A percentile compares a stretch with the other conserved stretches of the same genome.
These are phyloP conservation scores for Cynara cardunculus DNA, from an alignment of 129 eudicot genomes.

Conservation along the genomic window DNA sequence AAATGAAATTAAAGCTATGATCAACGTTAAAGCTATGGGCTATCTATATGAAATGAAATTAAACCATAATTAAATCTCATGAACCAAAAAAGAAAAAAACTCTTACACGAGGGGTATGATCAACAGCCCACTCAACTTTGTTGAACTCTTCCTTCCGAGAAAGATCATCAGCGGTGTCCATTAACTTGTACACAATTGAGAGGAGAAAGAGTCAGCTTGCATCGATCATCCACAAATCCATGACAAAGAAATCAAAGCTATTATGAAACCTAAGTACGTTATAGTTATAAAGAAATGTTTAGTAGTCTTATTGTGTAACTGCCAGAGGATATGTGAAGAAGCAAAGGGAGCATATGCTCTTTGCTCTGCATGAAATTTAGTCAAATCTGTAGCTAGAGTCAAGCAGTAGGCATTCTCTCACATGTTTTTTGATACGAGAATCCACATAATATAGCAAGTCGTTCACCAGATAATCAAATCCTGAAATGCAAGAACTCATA, in stretches of 20 bases:
- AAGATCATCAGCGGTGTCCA: constrained; percentile 44
- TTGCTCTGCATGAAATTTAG: not conserved
- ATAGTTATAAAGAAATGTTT: not conserved
- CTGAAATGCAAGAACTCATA: not conserved
- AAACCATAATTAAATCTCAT: not conserved
- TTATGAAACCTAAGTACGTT: not conserved
- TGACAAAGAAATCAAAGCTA: not conserved
- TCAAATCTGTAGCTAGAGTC: not conserved
- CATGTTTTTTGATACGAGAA: not conserved
- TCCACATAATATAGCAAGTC: not conserved
- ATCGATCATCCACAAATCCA: constrained; percentile 13
- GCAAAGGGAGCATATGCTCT: not conserved
- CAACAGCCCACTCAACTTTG: constrained; percentile 76
- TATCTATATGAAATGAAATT: no score
- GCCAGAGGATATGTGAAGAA: not conserved
- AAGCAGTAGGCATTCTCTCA: not conserved
- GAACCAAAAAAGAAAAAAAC: not conserved
- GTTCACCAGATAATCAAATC: not conserved
- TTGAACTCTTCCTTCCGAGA: constrained; percentile 69
- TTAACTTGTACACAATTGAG: constrained; percentile 38
- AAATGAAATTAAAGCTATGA: no score
- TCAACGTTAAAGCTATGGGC: no score
- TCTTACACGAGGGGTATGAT: constrained; percentile 77
- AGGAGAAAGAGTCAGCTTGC: constrained; percentile 8
- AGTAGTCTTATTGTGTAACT: not conserved